Evolutionary conservation across 2,329 filamentous ascomycete species (phyloP), one percentile per base, ranked within the genome.

Genomic region (Colletotrichum lentis): DNA sequence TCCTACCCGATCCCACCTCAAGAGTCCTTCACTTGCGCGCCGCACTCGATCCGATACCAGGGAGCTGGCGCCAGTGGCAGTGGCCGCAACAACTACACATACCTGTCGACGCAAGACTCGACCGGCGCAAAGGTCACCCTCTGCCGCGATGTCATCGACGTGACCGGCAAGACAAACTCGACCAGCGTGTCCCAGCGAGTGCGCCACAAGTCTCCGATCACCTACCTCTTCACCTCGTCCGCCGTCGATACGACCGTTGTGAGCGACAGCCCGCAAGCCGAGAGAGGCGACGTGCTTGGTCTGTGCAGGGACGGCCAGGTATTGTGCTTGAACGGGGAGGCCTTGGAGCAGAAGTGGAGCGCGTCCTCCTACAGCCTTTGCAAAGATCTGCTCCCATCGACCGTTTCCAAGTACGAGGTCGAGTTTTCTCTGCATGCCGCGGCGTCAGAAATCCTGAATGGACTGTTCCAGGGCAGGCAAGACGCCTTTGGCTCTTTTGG

Each of bases 1-100:
- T 90, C 88, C 2, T 90, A 90, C 75, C 88, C 88, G 24, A 85
- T 91, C 69, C 86, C 88, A 31, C 89, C 88, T 1, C 87, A 90
- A 76, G 85, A 88, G 61, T 83, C 82, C 59, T 89, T 91, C 75
- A 87, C 87, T 62, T 90, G 88, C 76, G 77, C 88, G 10, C 85
- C 88, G 22, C 84, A 82, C 75, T 90, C 88, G 18, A 76, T 89
- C 49, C 82, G 86, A 71, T 80, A 83, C 70, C 83, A 86, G 72
- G 80, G 80, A 53, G 76, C 82, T 12, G 80, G 81, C 24, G 80
- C 78, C 62, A 82, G 78, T 70, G 82, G 84, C 62, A 82, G 78
- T 70, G 82, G 84, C 67, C 78, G 86, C 39, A 80, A 83, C 47
- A 83, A 88, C 72, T 87, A 87, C 73, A 90, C 88, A 3, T 90